A percentile compares a stretch with the other conserved stretches of the same genome.
These are phyloP conservation scores for Desmodesmus armatus DNA, from an alignment of 139 green algal species.

Conservation along the genomic window DNA sequence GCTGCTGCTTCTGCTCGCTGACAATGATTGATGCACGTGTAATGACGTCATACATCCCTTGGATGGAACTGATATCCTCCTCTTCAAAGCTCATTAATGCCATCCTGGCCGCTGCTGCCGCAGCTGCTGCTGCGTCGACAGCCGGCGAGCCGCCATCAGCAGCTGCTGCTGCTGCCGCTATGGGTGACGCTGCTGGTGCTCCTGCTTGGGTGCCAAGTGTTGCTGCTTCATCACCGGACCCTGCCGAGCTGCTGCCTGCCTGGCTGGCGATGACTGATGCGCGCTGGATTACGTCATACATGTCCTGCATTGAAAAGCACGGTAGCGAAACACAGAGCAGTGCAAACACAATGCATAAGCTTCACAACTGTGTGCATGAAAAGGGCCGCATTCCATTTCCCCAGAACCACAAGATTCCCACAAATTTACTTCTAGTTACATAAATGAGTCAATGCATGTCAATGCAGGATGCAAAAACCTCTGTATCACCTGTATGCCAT, in stretches of 20 bases:
- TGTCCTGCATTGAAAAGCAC: too few relatives aligned
- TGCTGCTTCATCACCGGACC: background rate
- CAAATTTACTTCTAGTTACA: too few relatives aligned
- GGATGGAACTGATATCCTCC: background rate
- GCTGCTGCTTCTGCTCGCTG: slow-evolving; percentile 10
- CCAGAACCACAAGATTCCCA: too few relatives aligned
- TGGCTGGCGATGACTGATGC: too few relatives aligned
- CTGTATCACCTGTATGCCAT: background rate
- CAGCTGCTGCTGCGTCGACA: background rate
- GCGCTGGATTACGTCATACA: too few relatives aligned
- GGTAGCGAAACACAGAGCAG: too few relatives aligned
- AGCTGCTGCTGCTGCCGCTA: background rate
- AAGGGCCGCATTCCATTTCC: too few relatives aligned
- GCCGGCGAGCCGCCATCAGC: background rate
- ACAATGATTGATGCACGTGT: background rate
- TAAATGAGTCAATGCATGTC: too few relatives aligned
- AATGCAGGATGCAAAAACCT: background rate
- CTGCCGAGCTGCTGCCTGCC: background rate
- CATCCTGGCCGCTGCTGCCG: background rate
- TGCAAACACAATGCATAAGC: too few relatives aligned
- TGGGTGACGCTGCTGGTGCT: background rate
- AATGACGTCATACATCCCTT: slow-evolving; percentile 39
- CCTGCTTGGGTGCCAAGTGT: background rate
- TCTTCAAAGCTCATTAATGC: slow-evolving; percentile 32
- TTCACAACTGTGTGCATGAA: too few relatives aligned